Evolutionary conservation across 139 green algal genomes (phyloP), one percentile per base, ranked within the genome.

Genomic region (Spirogloea muscicola): DNA sequence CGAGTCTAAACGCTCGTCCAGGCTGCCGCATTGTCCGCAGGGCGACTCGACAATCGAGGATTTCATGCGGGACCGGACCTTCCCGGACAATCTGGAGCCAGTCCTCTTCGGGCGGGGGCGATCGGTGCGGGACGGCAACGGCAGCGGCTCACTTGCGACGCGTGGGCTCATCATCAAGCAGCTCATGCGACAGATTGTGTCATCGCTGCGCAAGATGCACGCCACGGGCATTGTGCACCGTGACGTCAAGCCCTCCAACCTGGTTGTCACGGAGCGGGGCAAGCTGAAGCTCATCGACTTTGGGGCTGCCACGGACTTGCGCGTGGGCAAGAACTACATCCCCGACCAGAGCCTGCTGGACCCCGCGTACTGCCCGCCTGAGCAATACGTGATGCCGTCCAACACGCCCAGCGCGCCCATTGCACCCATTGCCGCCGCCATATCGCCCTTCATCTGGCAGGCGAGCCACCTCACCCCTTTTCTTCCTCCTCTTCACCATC

Each of bases 221-320:
- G 51, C n/a, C 49, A 85, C 68, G 29, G 83, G 83, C 31, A 87
- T 88, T 55, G 83, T 88, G 10, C 83, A 88, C 66, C 43, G 83
- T 10, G 84, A 88, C 63, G 27, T 88, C 27, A 88, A 88, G 72
- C 84, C 84, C 31, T 64, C 70, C 31, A 87, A 88, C 49, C 48
- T 87, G n/a, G 40, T 88, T 18, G 55, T 88, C 13, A 79, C 64
- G 37, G 34, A 62, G 36, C 40, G 34, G 2, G 73, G 82, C 31
- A 18, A 36, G 38, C 52, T 88, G 27, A 87, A 86, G 79, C 60
- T 88, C 31, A 83, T 88, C 40, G 84, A 88, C 52, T 83, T 88
- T 40, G 84, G 84, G 1, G 84, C 78, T 4, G 83, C 83, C 0
- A 46, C 76, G 34, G 84, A 88, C 68, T 70, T 88, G 39, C 72